Percentiles rank a stretch among this genome's conserved stretches.
phyloP scores from a whole-genome alignment of 768 basidiomycete species.

The Amanita polypyramis region DNA sequence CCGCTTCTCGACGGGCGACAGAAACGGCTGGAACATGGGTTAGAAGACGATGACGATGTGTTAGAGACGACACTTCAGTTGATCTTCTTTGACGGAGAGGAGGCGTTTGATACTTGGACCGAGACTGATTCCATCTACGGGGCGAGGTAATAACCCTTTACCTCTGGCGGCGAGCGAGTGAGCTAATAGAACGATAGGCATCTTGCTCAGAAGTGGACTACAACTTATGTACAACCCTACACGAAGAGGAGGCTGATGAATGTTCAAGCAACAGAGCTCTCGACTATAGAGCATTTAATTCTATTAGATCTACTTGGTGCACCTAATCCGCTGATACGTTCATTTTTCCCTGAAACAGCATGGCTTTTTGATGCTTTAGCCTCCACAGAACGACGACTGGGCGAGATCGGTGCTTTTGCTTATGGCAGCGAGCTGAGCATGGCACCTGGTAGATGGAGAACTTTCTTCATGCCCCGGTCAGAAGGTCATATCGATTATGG shows the following conservation, averaged over 20 bases:
- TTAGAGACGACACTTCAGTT: slow-evolving; percentile 83
- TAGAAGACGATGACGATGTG: slow-evolving; percentile 65
- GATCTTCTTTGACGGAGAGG: slow-evolving; percentile 96
- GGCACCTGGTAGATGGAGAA: slow-evolving; percentile 40
- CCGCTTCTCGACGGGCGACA: slow-evolving; percentile 56
- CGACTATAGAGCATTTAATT: slow-evolving; percentile 82
- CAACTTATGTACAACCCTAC: slow-evolving; percentile 52
- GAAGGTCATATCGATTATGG: slow-evolving; percentile 30
- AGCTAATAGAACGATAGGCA: slow-evolving; percentile 41
- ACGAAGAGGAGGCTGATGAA: slow-evolving; percentile 46
- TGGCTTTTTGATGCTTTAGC: slow-evolving; percentile 84
- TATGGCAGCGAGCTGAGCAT: slow-evolving; percentile 33
- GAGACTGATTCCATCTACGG: slow-evolving; percentile 88
- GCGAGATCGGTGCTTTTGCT: slow-evolving; percentile 49
- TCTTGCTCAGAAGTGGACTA: slow-evolving; percentile 78
- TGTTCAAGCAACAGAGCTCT: slow-evolving; percentile 51
- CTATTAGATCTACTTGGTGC: slow-evolving; percentile 90
- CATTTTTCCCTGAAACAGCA: slow-evolving; percentile 79
- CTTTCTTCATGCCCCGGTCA: slow-evolving; percentile 56
- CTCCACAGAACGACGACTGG: slow-evolving; percentile 63
- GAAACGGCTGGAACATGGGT: slow-evolving; percentile 40
- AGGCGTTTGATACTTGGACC: slow-evolving; percentile 90
- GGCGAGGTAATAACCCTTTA: slow-evolving; percentile 50
- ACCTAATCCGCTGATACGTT: slow-evolving; percentile 59
- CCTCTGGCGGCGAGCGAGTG: not conserved